Base-by-base conservation (phyloP, 2,329 filamentous ascomycete species). In the Alternaria solani region DNA sequence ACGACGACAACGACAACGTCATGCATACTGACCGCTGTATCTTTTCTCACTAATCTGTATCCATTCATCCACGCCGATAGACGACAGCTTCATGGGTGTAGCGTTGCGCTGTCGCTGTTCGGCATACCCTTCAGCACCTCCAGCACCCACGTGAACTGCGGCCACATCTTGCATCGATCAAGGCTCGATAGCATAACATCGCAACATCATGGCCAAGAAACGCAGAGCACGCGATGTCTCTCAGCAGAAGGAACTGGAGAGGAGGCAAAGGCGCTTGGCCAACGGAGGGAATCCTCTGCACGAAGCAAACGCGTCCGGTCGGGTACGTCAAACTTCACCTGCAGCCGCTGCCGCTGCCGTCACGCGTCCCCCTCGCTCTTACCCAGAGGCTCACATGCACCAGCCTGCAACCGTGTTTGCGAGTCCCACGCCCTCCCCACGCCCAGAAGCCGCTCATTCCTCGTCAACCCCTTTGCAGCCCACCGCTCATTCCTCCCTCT, bases 321-420 rank as follows among this genome's bases (percentile, higher is more conserved):
- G 55, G 55, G 66, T 66, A 65, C 44, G 53, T 57, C 44, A 20
- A 51, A 30, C 42, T 43, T 11, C 26, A 47, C n/a, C n/a, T 26
- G 18, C 48, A 38, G 16, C 16, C 26, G 34, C 32, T 16, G 16
- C 16, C 26, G 34, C 32, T 16, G 8, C 52, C 20, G 7, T 14
- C 23, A 14, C n/a, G 20, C 12, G 34, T 25, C 36, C 32, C 18
- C 18, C 23, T 34, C 20, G 25, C 43, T 38, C 39, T 25, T 43
- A 16, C n/a, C 25, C 25, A 30, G 20, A 32, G 18, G 30, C 61
- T 64, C 25, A 64, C 57, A 9, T 28, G 44, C 30, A 34, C 23
- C 51, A 68, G 60, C 62, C 36, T 42, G 36, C 53, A 18, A 39
- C 57, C 8, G 43, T 53, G 32, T 28, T 47, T 46, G 53, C 39